These are phyloP conservation scores for Diaporthe sp. DNA, from an alignment of 2,329 filamentous ascomycete genomes.

Conservation along the genomic window DNA sequence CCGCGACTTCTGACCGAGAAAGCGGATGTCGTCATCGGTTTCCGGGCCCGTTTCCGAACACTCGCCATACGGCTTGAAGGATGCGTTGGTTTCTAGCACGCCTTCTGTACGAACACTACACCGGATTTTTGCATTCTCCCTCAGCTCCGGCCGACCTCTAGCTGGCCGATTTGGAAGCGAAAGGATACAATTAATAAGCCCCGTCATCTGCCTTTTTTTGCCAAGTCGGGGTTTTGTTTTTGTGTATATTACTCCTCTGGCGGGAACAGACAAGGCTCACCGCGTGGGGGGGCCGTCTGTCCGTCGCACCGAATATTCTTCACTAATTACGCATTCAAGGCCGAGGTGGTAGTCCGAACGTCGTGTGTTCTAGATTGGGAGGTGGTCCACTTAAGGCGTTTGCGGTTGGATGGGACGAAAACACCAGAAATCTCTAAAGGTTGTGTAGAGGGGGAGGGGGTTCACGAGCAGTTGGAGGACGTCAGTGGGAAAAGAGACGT, in stretches of 20 bases:
- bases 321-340: constrained; percentile 40
- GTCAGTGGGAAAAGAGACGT: constrained; percentile 6
- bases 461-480: constrained; percentile 21
- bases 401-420: constrained; percentile 35
- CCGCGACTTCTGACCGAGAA: constrained; percentile 4
- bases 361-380: constrained; percentile 35
- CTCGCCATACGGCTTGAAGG: constrained; percentile 14
- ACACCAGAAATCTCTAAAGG: constrained; percentile 20
- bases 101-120: constrained; percentile 37
- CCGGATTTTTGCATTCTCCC: constrained; percentile 38
- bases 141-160: constrained; percentile 18
- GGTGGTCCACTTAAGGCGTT: constrained; percentile 34
- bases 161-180: constrained; percentile 28
- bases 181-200: constrained; percentile 40
- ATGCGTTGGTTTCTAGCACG: constrained; percentile 4
- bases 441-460: not conserved
- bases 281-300: not conserved
- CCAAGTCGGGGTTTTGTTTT: constrained; percentile 25
- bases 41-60: constrained; percentile 22
- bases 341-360: constrained; percentile 28
- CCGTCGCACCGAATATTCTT: constrained; percentile 30
- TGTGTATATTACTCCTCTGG: constrained; percentile 41
- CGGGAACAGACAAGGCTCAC: constrained; percentile 23
- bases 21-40: constrained; percentile 2
- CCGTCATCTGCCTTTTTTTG: constrained; percentile 26